Base-by-base conservation (phyloP, 345 rosid genomes). In the Euphorbia tirucalli region DNA sequence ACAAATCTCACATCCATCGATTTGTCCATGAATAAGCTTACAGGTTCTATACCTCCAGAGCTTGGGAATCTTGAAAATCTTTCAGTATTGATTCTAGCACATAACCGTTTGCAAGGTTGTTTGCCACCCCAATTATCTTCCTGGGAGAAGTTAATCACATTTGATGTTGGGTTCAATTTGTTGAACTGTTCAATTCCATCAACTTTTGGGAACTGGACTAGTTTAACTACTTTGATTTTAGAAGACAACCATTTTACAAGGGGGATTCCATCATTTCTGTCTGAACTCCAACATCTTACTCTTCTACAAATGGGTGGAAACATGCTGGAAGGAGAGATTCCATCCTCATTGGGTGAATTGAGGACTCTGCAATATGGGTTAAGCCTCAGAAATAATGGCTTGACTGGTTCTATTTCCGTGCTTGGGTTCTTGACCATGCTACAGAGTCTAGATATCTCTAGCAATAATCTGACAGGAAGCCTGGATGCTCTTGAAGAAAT, bases 281-380 rank as follows among this genome's bases (percentile, higher is more conserved):
- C 85, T 4, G 88, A 85, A 70, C 76, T 90, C 37, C 65, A 68
- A 49, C 71, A 66, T 76, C 87, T 93, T 13, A 56, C 75, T 25
- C 83, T 78, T 80, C 81, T 91, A 11, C 84, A 75, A 74, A 61
- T 93, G 37, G 97, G 89, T 54, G 89, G 86, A 68, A 93, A 91
- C 76, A 66, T 49, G 31, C 81, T 93, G 5, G 85, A 84, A 46
- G 98, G 98, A 8, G 83, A 80, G 82, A 88, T 93, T 71, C 93
- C 93, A 6, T 63, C 85, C 6, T 88, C 74, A 0, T 79, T 93
- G 16, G 93, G 96, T 39, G 73, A 73, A 0, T 48, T 88, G 77
- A 54, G 37, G 78, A 74, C 65, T 43, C 83, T 93, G 70, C 77
- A 22, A 7, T 91, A 88, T 65, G 78, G 50, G n/a, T 76, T 93